A percentile compares a stretch with the other conserved stretches of the same genome.
phyloP scores from a whole-genome alignment of 164 flowering plant species.

The Chloranthus sessilifolius region DNA sequence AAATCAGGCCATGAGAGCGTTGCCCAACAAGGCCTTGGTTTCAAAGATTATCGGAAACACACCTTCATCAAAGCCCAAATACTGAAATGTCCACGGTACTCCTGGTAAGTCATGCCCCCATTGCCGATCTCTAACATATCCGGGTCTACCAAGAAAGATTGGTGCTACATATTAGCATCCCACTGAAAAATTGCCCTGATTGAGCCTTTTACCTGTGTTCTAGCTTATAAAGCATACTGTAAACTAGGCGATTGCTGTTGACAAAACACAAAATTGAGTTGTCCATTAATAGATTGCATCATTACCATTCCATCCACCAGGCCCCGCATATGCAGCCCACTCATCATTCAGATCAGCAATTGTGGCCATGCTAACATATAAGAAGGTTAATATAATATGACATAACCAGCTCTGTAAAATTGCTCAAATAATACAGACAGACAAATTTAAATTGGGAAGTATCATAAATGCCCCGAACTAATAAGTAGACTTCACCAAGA shows the following conservation, averaged over 20 bases:
- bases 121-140: conserved; percentile 99
- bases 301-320: conserved; percentile 99
- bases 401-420: background rate
- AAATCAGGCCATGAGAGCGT: no score
- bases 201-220: no score
- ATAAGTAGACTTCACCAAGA: no score
- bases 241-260: no score
- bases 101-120: conserved; percentile 87
- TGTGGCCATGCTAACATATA: conserved; percentile 63
- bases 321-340: conserved; percentile 99
- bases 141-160: conserved; percentile 51
- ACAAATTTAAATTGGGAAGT: no score
- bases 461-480: no score
- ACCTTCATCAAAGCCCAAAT: conserved; percentile 99
- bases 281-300: background rate
- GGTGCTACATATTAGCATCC: background rate
- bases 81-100: conserved; percentile 91
- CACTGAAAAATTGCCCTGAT: background rate
- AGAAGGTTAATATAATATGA: conserved; percentile 12
- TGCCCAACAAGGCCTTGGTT: no score
- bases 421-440: background rate
- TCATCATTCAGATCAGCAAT: conserved; percentile 91
- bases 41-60: no score
- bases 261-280: no score
- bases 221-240: no score